Base-by-base conservation (phyloP, 179 eudicot species). In the Amaranthus tricolor region DNA sequence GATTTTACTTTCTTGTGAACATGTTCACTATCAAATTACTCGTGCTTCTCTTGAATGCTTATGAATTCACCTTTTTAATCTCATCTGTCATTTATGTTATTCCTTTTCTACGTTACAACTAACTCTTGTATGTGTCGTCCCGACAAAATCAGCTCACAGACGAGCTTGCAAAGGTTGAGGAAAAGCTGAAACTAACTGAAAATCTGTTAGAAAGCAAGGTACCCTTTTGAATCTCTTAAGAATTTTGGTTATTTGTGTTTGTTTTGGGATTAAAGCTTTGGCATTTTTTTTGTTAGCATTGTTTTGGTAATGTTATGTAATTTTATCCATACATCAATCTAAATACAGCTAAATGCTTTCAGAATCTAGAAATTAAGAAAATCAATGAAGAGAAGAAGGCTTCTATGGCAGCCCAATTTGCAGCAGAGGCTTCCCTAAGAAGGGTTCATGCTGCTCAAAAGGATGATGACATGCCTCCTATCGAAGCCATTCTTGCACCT, bases 401-500 rank as follows among this genome's bases (percentile, higher is more conserved):
- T 21, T 87, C 98, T 53, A 89, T 93, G 98, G 98, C 98, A 53
- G 98, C 98, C 79, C 98, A 93, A 74, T 93, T 93, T 88, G 98
- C 98, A 40, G 98, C 98, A 57, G 98, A 93, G 84, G 98, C 98
- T 51, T 89, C 98, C 72, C 92, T 93, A 73, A 81, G 98, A 74
- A 89, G 98, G 85, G 98, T 93, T 64, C 98, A 93, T 86, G 97
- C 95, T 74, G 97, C 94, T 70, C 96, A 91, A 77, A 93, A 93
- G 75, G 98, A 93, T 83, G 98, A 93, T 77, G 98, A 93, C 78
- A 91, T 93, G 98, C 98, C 98, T 75, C 98, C 97, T 13, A 93
- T 93, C 78, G 98, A 93, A 85, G 98, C 98, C 77, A 93, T 93
- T 67, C 88, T 93, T 76, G 95, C 97, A 67, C 98, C 98, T 19